Evolutionary conservation across 352 stramenopile genomes (phyloP).

Genomic region (Pythium volutum): DNA sequence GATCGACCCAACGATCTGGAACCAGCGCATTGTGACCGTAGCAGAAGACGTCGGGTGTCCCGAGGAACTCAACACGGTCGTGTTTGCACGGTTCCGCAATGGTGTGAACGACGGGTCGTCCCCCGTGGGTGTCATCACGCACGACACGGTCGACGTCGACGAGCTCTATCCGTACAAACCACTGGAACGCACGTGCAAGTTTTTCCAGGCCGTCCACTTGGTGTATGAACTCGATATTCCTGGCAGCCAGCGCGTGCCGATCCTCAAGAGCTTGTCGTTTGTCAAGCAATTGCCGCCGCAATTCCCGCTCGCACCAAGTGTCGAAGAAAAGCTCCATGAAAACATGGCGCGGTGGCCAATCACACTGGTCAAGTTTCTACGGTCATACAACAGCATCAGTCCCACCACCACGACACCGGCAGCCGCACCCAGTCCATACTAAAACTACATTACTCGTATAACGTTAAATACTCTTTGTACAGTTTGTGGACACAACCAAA

Average conservation of each 20-base stretch:
- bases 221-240: conserved; percentile 6
- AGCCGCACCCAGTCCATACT: neutral
- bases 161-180: conserved; percentile 47
- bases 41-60: conserved; percentile 19
- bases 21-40: conserved; percentile 34
- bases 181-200: conserved; percentile 33
- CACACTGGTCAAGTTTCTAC: conserved; percentile 18
- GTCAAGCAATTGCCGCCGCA: conserved; percentile 14
- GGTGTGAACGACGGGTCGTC: conserved; percentile 2
- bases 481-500: no score
- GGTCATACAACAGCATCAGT: neutral
- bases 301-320: neutral
- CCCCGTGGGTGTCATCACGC: conserved; percentile 32
- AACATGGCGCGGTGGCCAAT: conserved; percentile 15
- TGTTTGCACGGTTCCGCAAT: conserved; percentile 12
- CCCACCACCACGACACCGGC: no score
- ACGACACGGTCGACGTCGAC: conserved; percentile 46
- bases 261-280: conserved; percentile 22
- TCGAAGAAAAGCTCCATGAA: conserved; percentile 15
- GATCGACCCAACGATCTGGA: conserved; percentile 23
- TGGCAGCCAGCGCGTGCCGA: conserved; percentile 12
- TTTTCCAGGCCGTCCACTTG: conserved; percentile 24
- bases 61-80: conserved; percentile 41
- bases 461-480: neutral
- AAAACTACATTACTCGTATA: neutral